Conservation (phyloP, 352 stramenopile genomes). For the Pythium aristosporum region DNA sequence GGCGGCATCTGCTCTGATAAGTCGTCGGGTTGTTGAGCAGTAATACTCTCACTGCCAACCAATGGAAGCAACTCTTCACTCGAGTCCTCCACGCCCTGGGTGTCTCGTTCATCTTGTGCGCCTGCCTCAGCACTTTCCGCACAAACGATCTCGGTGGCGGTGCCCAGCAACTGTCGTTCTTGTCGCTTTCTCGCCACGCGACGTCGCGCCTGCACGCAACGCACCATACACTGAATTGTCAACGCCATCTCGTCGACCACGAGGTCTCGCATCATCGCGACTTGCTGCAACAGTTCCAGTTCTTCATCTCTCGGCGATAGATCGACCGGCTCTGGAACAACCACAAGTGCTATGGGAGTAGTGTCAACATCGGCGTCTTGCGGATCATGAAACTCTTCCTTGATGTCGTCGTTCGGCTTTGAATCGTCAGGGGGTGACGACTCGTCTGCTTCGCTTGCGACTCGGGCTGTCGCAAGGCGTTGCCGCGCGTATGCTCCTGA, state of each 20-base stretch:
- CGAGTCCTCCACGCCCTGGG: background rate
- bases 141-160: background rate
- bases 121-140: background rate
- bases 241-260: conserved; percentile 28
- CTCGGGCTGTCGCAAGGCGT: background rate
- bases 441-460: background rate
- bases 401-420: background rate
- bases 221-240: conserved; percentile 38
- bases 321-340: background rate
- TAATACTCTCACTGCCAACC: background rate
- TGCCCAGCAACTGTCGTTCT: background rate
- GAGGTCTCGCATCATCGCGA: conserved; percentile 17
- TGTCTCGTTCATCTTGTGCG: background rate
- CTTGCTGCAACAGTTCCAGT: conserved; percentile 1
- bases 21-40: background rate
- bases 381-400: background rate
- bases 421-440: background rate
- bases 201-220: conserved; percentile 34
- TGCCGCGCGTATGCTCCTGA: conserved; percentile 15
- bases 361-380: background rate
- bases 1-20: background rate
- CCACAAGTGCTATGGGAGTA: too few relatives aligned
- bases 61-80: background rate
- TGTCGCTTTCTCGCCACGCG: conserved; percentile 31
- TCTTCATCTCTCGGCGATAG: conserved; percentile 3